Conservation (phyloP, 495 filamentous ascomycete species). For the Aspergillus funiculosus region DNA sequence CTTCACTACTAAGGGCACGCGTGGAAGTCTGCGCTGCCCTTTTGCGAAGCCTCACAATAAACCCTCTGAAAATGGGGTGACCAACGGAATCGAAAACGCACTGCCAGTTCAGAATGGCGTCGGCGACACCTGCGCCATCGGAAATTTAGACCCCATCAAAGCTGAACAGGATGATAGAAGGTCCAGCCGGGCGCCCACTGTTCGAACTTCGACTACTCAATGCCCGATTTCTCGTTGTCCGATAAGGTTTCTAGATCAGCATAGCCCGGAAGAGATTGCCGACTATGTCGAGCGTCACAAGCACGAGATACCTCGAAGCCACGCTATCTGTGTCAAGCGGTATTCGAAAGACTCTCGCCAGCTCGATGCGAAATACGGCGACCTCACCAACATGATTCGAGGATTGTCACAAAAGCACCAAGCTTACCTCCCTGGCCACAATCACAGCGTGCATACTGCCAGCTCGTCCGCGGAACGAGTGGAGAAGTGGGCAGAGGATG, state of each 20-base stretch:
- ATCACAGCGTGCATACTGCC: constrained; percentile 26
- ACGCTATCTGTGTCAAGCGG: constrained; percentile 81
- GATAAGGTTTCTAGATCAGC: constrained; percentile 82
- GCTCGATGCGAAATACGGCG: constrained; percentile 87
- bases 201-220: constrained; percentile 48
- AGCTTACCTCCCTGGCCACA: constrained; percentile 63
- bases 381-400: constrained; percentile 82
- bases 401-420: constrained; percentile 78
- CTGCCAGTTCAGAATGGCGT: constrained; percentile 27
- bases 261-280: constrained; percentile 85
- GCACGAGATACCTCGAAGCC: constrained; percentile 83
- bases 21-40: constrained; percentile 41
- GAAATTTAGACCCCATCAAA: constrained; percentile 42
- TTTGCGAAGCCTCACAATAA: constrained; percentile 37
- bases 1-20: constrained; percentile 42
- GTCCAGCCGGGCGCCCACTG: constrained; percentile 33
- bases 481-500: constrained; percentile 72
- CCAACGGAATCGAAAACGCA: constrained; percentile 22
- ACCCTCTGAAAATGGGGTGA: constrained; percentile 24
- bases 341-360: constrained; percentile 78
- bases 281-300: constrained; percentile 87
- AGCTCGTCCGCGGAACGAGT: constrained; percentile 56
- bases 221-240: constrained; percentile 85
- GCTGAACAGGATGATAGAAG: constrained; percentile 38
- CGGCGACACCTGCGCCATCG: constrained; percentile 32